Evolutionary conservation across 139 green algal genomes (phyloP), one percentile per base, ranked within the genome.

Genomic region (Trebouxia sp.): DNA sequence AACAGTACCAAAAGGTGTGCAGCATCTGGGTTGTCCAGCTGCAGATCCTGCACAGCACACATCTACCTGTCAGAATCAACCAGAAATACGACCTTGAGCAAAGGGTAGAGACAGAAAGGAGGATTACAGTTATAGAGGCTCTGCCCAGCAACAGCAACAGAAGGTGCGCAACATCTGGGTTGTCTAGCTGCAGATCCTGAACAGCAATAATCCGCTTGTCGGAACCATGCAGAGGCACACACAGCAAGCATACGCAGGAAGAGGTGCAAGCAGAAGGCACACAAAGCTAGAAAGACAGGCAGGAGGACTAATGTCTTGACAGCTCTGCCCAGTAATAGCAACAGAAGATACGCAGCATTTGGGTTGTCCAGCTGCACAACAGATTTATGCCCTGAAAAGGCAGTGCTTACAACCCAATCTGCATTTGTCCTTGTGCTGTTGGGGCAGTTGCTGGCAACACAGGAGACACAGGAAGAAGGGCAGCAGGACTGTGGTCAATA

Each of bases 251-350:
- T n/a, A n/a, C n/a, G n/a, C n/a, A n/a, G n/a, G n/a, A n/a, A n/a
- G n/a, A n/a, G n/a, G n/a, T n/a, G n/a, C n/a, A n/a, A n/a, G n/a
- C n/a, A n/a, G n/a, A n/a, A n/a, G n/a, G n/a, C n/a, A n/a, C n/a
- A n/a, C n/a, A n/a, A n/a, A n/a, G n/a, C n/a, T n/a, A n/a, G n/a
- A 88, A 96, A 98, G 26, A 83, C 82, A 0, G 96, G 96, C 9
- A 95, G 87, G 76, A 98, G 84, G 55, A 96, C 86, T 88, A 99
- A 95, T 79, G 98, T 96, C n/a, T 98, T 92, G 32, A 98, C 88
- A 7, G 92, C 91, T 9, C 95, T 85, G 17, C 92, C 92, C 74
- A 96, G 65, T 83, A 98, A 98, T 20, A 96, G 88, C 17, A 87
- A 78, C 39, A 98, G 82, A 58, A 97, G 82, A 76, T 89, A 85